phyloP scores from a whole-genome alignment of 2,329 filamentous ascomycete species.

The Penicillium occitanis region DNA sequence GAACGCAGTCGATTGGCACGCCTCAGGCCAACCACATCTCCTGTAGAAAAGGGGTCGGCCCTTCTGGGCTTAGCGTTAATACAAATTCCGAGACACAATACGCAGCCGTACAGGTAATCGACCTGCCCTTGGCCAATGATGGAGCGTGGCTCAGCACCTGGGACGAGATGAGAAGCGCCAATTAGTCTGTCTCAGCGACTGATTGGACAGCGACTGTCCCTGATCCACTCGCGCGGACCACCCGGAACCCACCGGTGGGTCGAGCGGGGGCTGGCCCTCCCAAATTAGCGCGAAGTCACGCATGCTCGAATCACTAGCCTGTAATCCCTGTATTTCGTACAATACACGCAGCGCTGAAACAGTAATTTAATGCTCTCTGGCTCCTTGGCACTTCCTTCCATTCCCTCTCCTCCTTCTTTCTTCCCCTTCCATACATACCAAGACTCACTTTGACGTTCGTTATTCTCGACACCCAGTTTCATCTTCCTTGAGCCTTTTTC shows the following conservation, averaged over 20 bases:
- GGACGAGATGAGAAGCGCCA: neutral
- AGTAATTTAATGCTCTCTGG: neutral
- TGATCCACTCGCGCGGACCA: neutral
- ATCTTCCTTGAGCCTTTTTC: neutral
- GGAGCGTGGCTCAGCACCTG: constrained; percentile 9
- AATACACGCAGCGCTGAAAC: neutral
- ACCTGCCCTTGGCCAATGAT: neutral
- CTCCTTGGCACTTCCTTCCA: constrained; percentile 8
- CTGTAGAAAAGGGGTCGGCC: neutral
- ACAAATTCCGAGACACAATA: constrained; percentile 9
- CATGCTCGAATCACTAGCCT: neutral
- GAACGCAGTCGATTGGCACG: neutral
- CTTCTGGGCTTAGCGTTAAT: neutral
- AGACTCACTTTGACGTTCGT: constrained; percentile 21
- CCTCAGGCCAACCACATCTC: neutral
- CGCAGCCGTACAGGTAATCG: neutral
- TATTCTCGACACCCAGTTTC: constrained; percentile 4
- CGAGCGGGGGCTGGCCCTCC: neutral
- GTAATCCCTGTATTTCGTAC: constrained; percentile 6
- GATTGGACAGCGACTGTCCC: neutral
- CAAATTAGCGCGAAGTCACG: neutral
- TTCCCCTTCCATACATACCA: constrained; percentile 17
- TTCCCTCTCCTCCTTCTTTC: neutral
- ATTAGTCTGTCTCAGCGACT: neutral
- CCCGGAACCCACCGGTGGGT: neutral